These are phyloP conservation scores for Ascoidea rubescens DNA, from an alignment of 805 yeast genomes.

Conservation along the genomic window DNA sequence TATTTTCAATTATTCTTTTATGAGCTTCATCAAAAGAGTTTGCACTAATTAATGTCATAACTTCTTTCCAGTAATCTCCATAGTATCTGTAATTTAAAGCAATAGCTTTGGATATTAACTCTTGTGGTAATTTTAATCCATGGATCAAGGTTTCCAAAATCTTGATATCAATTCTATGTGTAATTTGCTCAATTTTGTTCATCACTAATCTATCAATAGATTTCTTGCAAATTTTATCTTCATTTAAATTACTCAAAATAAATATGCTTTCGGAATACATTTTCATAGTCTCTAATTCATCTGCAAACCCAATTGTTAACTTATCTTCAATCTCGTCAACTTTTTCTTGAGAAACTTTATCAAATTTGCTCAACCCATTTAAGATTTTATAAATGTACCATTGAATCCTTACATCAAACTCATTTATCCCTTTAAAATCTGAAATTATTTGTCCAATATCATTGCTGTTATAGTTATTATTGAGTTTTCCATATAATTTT, in stretches of 20 bases:
- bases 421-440: constrained; percentile 7
- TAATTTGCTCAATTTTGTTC: constrained; percentile 15
- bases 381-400: constrained; percentile 42
- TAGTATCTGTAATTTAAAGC: constrained; percentile 39
- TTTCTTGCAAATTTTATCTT: constrained; percentile 29
- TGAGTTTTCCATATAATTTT: constrained; percentile 17
- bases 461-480: constrained; percentile 8
- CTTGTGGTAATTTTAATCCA: constrained; percentile 32
- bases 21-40: constrained; percentile 52
- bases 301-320: constrained; percentile 30
- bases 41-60: constrained; percentile 49
- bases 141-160: constrained; percentile 23
- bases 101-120: constrained; percentile 37
- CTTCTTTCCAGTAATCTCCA: constrained; percentile 45
- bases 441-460: constrained; percentile 11
- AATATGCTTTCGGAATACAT: constrained; percentile 31
- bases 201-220: constrained; percentile 21
- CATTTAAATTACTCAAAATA: constrained; percentile 41
- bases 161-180: constrained; percentile 2
- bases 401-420: constrained; percentile 24
- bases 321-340: constrained; percentile 22
- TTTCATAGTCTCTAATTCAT: constrained; percentile 7
- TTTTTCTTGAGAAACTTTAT: constrained; percentile 2
- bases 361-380: constrained; percentile 7
- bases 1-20: constrained; percentile 30